These are phyloP conservation scores for Saposhnikovia divaricata DNA, from an alignment of 129 eudicot species.

Conservation along the genomic window DNA sequence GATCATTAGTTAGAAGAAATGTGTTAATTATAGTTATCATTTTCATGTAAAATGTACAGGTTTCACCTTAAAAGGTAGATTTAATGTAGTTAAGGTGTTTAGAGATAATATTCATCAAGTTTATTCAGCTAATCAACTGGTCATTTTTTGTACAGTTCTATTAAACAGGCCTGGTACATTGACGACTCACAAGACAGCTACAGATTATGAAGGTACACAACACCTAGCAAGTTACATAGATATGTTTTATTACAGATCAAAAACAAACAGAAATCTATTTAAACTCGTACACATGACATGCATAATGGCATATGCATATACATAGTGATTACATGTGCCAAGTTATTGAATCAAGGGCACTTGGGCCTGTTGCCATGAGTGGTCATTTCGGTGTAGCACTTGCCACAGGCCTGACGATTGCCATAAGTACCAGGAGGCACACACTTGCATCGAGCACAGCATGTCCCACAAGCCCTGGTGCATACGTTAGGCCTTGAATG, in stretches of 20 bases:
- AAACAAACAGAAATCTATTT: background rate
- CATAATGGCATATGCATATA: background rate
- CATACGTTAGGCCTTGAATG: constrained; percentile 75
- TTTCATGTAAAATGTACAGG: too few relatives aligned
- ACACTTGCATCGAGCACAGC: constrained; percentile 72
- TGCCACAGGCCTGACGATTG: constrained; percentile 63
- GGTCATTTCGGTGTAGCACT: constrained; percentile 72
- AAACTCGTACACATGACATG: background rate
- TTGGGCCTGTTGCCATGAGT: constrained; percentile 68
- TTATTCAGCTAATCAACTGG: background rate
- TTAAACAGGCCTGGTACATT: background rate
- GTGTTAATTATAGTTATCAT: too few relatives aligned
- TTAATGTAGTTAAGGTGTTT: background rate
- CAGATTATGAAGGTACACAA: background rate
- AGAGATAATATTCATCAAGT: background rate
- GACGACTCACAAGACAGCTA: background rate
- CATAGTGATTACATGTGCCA: background rate
- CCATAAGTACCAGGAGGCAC: constrained; percentile 84
- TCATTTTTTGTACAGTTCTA: background rate
- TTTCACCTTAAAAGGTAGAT: too few relatives aligned
- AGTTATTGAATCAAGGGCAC: constrained; percentile 39
- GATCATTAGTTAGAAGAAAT: background rate
- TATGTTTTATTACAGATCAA: background rate
- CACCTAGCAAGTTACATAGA: background rate
- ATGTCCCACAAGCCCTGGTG: constrained; percentile 71